These are phyloP conservation scores for Centrapalus pauciflorus DNA, from an alignment of 129 eudicot genomes.

Conservation along the genomic window DNA sequence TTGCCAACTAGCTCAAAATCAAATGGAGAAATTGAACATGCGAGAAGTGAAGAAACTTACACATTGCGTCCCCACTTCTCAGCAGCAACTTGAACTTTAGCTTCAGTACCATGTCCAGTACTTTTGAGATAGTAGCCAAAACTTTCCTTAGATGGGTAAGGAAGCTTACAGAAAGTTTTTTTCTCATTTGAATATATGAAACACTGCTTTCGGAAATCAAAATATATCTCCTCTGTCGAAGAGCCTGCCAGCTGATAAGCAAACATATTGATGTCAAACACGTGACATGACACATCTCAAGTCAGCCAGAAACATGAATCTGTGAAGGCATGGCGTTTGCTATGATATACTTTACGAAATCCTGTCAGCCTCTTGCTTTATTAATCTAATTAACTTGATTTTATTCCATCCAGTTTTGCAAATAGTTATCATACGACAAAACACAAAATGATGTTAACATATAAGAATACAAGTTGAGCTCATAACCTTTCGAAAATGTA, in stretches of 20 bases:
- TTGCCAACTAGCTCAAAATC: background rate
- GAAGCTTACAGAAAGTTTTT: constrained; percentile 70
- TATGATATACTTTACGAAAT: background rate
- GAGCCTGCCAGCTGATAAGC: constrained; percentile 54
- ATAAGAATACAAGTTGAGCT: constrained; percentile 3
- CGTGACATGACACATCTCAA: constrained; percentile 5
- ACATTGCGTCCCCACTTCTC: constrained; percentile 99
- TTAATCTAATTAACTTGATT: background rate
- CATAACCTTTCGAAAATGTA: constrained; percentile 67
- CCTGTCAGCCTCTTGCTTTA: background rate
- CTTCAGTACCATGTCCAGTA: constrained; percentile 90
- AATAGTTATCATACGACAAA: background rate
- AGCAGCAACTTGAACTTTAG: constrained; percentile 74
- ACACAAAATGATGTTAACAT: background rate
- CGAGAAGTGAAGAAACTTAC: constrained; percentile 38
- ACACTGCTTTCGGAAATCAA: constrained; percentile 91
- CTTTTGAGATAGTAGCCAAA: constrained; percentile 83
- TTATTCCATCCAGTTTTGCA: background rate
- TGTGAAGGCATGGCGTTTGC: background rate
- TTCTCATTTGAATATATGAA: constrained; percentile 83
- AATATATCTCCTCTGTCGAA: constrained; percentile 72
- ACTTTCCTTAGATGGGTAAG: constrained; percentile 89
- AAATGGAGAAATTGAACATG: background rate
- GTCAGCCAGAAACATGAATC: background rate
- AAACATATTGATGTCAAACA: constrained; percentile 14